These are phyloP conservation scores for Nitzschia inconspicua DNA, from an alignment of 108 stramenopile genomes.

Conservation along the genomic window DNA sequence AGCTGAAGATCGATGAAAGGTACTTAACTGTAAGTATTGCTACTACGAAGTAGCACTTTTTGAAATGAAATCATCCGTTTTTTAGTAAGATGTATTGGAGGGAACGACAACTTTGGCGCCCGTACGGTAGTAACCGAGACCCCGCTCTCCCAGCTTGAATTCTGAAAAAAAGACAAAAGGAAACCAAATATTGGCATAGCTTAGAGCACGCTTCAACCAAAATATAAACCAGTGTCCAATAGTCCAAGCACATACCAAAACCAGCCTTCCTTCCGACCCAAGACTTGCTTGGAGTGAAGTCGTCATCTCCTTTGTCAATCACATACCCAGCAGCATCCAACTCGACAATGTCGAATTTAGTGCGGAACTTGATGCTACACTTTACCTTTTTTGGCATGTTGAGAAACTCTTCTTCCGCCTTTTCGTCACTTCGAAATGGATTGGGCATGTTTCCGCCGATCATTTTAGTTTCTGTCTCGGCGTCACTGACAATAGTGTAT, in stretches of 20 bases:
- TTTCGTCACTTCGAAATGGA: slow-evolving; percentile 47
- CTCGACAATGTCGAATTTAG: slow-evolving; percentile 81
- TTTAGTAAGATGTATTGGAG: slow-evolving; percentile 74
- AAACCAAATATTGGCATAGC: too few relatives aligned
- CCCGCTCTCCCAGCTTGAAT: slow-evolving; percentile 84
- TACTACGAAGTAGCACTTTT: too few relatives aligned
- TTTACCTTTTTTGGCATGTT: slow-evolving; percentile 10
- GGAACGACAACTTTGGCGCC: slow-evolving; percentile 84
- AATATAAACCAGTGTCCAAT: too few relatives aligned
- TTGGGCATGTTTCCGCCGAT: slow-evolving; percentile 68
- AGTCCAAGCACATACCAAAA: too few relatives aligned
- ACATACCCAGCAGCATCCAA: slow-evolving; percentile 73
- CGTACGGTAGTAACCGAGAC: slow-evolving; percentile 85
- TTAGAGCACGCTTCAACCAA: too few relatives aligned
- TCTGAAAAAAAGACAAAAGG: too few relatives aligned
- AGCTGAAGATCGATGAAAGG: too few relatives aligned
- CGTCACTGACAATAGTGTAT: slow-evolving; percentile 74
- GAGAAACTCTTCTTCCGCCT: not conserved
- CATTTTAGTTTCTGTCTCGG: slow-evolving; percentile 51
- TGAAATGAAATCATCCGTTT: too few relatives aligned
- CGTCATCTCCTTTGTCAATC: slow-evolving; percentile 84
- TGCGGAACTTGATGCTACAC: slow-evolving; percentile 57
- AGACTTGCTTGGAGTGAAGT: slow-evolving; percentile 60
- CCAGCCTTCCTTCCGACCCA: slow-evolving; percentile 82
- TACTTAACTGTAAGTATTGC: too few relatives aligned